Evolutionary conservation across 495 filamentous ascomycete genomes (phyloP), one percentile per base, ranked within the genome.

Genomic region (Xylaria nigripes): DNA sequence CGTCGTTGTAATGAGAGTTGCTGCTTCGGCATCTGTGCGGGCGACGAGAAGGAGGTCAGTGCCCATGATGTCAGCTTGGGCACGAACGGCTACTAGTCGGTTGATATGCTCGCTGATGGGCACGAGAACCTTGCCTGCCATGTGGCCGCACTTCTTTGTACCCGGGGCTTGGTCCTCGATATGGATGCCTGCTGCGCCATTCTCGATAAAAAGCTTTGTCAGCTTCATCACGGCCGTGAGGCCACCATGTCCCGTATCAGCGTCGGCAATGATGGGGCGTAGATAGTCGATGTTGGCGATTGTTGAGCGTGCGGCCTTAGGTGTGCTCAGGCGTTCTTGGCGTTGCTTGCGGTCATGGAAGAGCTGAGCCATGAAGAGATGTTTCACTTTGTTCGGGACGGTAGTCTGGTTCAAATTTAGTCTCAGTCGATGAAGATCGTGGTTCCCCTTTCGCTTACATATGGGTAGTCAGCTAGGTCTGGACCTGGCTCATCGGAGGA

Each of bases 281-380:
- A 98, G 85, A 74, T 90, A 98, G 73, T 98, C 93, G 60, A 87
- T 79, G 68, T 93, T 92, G 56, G 86, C 80, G 46, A 95, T 75
- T 41, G 81, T 87, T 60, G 70, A 64, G 30, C 93, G 87, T 64
- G 89, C 75, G 18, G 80, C 73, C 61, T 85, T 83, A 9, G 91
- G 85, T 4, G 83, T 86, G 29, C 82, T 86, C 32, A 97, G 70
- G 50, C 93, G 90, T 69, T 96, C 93, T 72, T 96, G 88, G 47
- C 93, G 86, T 70, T 98, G 93, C 73, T 98, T 98, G 61, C 93
- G 87, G 79, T 98, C 94, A 72, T 98, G 93, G 84, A 98, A 98
- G 51, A 96, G 86, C 71, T 98, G 94, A 24, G 93, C 92, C 80
- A 93, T 88, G 79, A 90, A 98, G 30, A 98, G 83, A 62, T 98